Base-by-base conservation (phyloP, 169 alveolate genomes). In the Neospora caninum region DNA sequence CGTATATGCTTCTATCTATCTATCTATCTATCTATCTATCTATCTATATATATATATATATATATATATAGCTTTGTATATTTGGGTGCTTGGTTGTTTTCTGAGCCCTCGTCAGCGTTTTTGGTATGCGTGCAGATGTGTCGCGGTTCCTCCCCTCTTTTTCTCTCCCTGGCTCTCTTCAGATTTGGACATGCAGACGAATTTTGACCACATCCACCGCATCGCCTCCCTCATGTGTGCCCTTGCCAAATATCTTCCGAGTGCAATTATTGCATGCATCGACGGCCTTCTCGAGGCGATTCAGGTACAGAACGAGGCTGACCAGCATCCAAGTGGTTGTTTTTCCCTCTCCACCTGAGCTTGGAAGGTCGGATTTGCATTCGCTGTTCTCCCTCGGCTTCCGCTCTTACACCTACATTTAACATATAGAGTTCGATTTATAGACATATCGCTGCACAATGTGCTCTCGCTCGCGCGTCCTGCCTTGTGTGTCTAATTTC, bases 241-340 rank as follows among this genome's bases (percentile, higher is more conserved):
- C 70, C 82, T 91, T 29, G 94, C 94, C 31, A 70, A 43, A 38
- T 91, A 91, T 54, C 49, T 58, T 16, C 88, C 86, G 25, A 39
- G 39, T 20, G 45, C 36, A 18, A 89, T 91, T 20, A 91, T 91
- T 31, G 78, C 36, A 29, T 67, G 86, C 84, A 78, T 91, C 39
- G 94, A 91, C 43, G 41, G 43, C 6, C 91, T 91, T 31, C 31
- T 78, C 7, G 94, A 91, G 67, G 91, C 73, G 54, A 91, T 91
- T 36, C 94, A 91, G 91, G 94, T 91, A 39, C 13, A 25, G 6
- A 9, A 6, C 13, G 31, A 31, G 31, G 34, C 20, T 6, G 6
- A 83, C 2, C 13, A n/a, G 18, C 80, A 6, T 69, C 31, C 6
- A 41, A 43, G 54, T 25, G 25, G 54, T 41, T 38, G 39, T 13